Conservation (phyloP, 1,284 basidiomycete genomes). For the Clitocybe nebularis region DNA sequence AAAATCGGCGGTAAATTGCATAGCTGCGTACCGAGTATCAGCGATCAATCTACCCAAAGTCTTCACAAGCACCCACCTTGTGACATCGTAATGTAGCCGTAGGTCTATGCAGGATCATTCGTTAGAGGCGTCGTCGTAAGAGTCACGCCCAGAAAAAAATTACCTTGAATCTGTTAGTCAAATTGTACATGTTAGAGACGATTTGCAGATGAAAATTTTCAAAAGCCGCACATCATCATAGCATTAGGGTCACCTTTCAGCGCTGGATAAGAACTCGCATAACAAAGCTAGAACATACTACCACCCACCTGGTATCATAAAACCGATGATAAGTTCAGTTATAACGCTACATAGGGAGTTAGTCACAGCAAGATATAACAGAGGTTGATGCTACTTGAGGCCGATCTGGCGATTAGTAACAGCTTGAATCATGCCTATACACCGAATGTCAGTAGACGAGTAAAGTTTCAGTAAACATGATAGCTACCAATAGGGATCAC, state of each 20-base stretch:
- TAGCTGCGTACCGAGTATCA: slow-evolving; percentile 22
- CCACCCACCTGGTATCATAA: slow-evolving; percentile 42
- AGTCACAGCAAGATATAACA: slow-evolving; percentile 20
- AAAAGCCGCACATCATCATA: slow-evolving; percentile 52
- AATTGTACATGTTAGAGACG: not conserved
- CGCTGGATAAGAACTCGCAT: not conserved
- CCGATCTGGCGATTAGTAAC: slow-evolving; percentile 61
- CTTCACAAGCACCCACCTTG: slow-evolving; percentile 27
- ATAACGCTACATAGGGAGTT: slow-evolving; percentile 34
- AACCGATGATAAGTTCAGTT: slow-evolving; percentile 57
- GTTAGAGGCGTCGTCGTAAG: too few relatives aligned
- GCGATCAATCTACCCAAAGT: not conserved
- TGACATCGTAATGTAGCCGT: slow-evolving; percentile 44
- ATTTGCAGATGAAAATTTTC: slow-evolving; percentile 2
- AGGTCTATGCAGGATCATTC: slow-evolving; percentile 30
- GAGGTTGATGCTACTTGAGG: slow-evolving; percentile 33
- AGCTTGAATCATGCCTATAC: slow-evolving; percentile 57
- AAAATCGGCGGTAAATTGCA: slow-evolving; percentile 61
- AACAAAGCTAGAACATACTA: slow-evolving; percentile 2
- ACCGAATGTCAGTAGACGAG: slow-evolving; percentile 20
- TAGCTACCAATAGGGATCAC: slow-evolving; percentile 48
- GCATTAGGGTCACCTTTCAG: slow-evolving; percentile 45
- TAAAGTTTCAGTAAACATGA: not conserved
- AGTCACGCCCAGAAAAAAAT: not conserved
- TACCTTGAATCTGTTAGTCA: slow-evolving; percentile 33